phyloP scores from a whole-genome alignment of 371 early-diverging fungal genomes.

The Thermomucor indicae-seudaticae region DNA sequence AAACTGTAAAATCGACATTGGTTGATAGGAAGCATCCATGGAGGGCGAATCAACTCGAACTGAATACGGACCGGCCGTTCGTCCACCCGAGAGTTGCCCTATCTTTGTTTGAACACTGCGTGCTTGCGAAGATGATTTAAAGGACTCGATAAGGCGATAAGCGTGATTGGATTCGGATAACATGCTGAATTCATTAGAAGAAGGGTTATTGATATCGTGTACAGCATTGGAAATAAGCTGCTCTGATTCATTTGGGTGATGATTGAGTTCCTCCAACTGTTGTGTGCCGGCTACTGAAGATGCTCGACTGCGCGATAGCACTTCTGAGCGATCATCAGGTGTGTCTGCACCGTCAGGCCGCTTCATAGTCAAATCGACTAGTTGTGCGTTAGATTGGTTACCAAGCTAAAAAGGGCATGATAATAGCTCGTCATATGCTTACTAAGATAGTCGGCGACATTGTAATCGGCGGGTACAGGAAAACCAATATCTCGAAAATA shows the following conservation, averaged over 20 bases:
- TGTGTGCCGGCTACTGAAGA: constrained; percentile 7
- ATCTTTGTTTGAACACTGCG: constrained; percentile 15
- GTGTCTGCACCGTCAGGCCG: constrained; percentile 17
- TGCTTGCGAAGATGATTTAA: constrained; percentile 19
- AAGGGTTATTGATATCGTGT: constrained; percentile 5
- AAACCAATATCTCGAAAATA: constrained; percentile 58
- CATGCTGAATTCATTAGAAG: constrained; percentile 21
- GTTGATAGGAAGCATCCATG: constrained; percentile 79
- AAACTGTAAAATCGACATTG: constrained; percentile 49
- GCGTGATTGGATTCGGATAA: constrained; percentile 35
- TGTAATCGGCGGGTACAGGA: constrained; percentile 73
- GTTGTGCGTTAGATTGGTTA: neutral
- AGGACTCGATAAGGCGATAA: constrained; percentile 32
- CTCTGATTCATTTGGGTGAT: constrained; percentile 2
- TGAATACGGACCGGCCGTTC: constrained; percentile 9
- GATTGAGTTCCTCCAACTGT: constrained; percentile 9
- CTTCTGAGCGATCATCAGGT: constrained; percentile 1
- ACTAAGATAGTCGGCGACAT: constrained; percentile 77
- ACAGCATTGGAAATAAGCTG: constrained; percentile 12
- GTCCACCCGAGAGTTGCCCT: constrained; percentile 1
- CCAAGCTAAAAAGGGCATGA: neutral
- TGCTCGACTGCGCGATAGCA: constrained; percentile 6
- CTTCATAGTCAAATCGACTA: constrained; percentile 48
- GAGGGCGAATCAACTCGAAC: constrained; percentile 23
- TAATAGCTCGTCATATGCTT: constrained; percentile 10